Conservation (phyloP, 495 filamentous ascomycete genomes). For the Penicillium egyptiacum region DNA sequence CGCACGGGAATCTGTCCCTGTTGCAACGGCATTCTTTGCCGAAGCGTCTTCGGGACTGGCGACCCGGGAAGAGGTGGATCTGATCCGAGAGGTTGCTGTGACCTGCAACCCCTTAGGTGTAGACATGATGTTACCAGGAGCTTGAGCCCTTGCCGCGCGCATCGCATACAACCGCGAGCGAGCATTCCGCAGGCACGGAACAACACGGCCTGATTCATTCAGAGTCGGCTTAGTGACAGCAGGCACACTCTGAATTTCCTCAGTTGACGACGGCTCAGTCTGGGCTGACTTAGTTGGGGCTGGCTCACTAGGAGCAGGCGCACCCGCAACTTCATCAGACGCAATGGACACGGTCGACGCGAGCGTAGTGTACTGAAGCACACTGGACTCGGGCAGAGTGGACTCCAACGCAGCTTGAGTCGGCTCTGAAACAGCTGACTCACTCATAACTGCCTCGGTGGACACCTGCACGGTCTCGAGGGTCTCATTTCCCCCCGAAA, state of each 20-base stretch:
- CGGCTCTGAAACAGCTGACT: background rate
- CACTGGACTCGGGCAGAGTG: background rate
- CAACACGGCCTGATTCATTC: background rate
- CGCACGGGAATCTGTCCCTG: slow-evolving; percentile 7
- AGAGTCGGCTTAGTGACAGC: background rate
- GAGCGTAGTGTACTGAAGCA: background rate
- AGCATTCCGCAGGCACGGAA: background rate
- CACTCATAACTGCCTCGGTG: background rate
- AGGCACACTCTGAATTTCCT: background rate
- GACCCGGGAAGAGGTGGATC: background rate
- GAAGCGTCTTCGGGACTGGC: slow-evolving; percentile 2
- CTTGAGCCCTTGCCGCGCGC: background rate
- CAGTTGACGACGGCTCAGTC: background rate
- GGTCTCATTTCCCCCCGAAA: background rate
- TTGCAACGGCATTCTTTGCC: slow-evolving; percentile 1
- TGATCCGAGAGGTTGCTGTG: background rate
- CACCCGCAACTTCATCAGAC: background rate
- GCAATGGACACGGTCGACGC: background rate
- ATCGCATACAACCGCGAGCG: background rate
- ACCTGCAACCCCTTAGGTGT: background rate
- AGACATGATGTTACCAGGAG: background rate
- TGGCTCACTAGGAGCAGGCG: background rate
- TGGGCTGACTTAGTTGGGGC: background rate
- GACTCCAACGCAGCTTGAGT: background rate
- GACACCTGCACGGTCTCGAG: background rate